Evolutionary conservation across 768 basidiomycete species (phyloP), one percentile per base, ranked within the genome.

Genomic region (Phaffia tasmanica): DNA sequence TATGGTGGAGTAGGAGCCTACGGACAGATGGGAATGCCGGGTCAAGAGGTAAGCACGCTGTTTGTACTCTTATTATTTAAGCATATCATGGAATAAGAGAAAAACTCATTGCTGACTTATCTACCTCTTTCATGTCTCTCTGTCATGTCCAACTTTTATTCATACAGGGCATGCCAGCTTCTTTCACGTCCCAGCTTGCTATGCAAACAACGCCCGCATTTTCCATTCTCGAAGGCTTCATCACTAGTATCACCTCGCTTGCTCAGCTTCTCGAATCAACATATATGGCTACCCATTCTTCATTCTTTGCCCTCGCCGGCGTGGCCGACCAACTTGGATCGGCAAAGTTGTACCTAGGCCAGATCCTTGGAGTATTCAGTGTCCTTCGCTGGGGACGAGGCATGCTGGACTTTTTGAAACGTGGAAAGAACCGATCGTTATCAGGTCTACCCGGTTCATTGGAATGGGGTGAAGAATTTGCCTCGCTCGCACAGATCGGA

Each of bases 221-320:
- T 73, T 82, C 87, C 32, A 85, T 99, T 65, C 80, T 99, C 32
- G 92, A 97, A 72, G 89, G 88, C 15, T 86, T 99, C 74, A 94
- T 99, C 55, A 88, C 90, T 72, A 95, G 93, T 4, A 94, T 98
- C 77, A 81, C 85, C 0, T 93, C 93, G 27, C 85, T 99, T 69
- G 86, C 94, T 0, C 94, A 98, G 75, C 93, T 99, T 85, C 85
- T 99, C 74, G 94, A 98, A 76, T 86, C 84, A 46, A 98, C 94
- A 6, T 97, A 94, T 78, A 88, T 97, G 86, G 94, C 94, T 2
- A 94, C 91, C 0, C 91, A 94, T 76, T 90, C 88, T 0, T 87
- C 85, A 11, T 94, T 76, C 70, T 76, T 75, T 35, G 74, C 74
- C 65, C 91, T 94, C 86, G 90, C 93, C 60, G 89, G 90, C 69